Base-by-base conservation (phyloP, 805 yeast species). In the Sugiyamaella americana region DNA sequence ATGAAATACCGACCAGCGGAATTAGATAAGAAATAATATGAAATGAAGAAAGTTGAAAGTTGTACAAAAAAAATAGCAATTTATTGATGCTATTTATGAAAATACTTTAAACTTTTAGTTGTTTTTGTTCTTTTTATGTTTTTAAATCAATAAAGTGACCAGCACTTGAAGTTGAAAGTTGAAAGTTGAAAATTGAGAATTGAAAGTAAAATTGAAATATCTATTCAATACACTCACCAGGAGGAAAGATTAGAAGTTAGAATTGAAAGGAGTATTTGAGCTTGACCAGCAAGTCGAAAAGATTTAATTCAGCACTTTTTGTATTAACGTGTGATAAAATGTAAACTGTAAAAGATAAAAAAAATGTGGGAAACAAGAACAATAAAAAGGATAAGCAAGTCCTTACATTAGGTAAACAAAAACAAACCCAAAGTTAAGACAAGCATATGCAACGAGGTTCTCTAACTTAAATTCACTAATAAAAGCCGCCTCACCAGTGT, bases 281-380 rank as follows among this genome's bases (percentile, higher is more conserved):
- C 57, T 53, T 51, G 57, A 45, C 57, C 57, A 50, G 57, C 57
- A 53, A 53, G 57, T 42, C 37, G 37, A 35, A 35, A 6, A 40
- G 46, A 23, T 22, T 35, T 35, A 21, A 35, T 8, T 8, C 32
- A 26, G 32, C 32, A 26, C 32, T 26, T 26, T 8, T 26, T 8
- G 32, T 26, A 13, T 26, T 26, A 13, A 13, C 13, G 13, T 26
- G 32, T 26, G 13, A 26, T 26, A 13, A 5, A 26, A 23, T 35
- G 40, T 34, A 20, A 41, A 36, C 17, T 37, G 40, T 11, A 36
- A 34, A 30, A 38, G 36, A 40, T 37, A 35, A 38, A 4, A 41
- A 34, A 43, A 24, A 24, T 23, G 18, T 17, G 17, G 41, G n/a
- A 13, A 32, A 13, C 11, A 21, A 26, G 30, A 20, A 32, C 17